Percentiles rank a stretch among this genome's conserved stretches.
These are phyloP conservation scores for Rhazya stricta DNA, from an alignment of 257 asterid genomes.

Conservation along the genomic window DNA sequence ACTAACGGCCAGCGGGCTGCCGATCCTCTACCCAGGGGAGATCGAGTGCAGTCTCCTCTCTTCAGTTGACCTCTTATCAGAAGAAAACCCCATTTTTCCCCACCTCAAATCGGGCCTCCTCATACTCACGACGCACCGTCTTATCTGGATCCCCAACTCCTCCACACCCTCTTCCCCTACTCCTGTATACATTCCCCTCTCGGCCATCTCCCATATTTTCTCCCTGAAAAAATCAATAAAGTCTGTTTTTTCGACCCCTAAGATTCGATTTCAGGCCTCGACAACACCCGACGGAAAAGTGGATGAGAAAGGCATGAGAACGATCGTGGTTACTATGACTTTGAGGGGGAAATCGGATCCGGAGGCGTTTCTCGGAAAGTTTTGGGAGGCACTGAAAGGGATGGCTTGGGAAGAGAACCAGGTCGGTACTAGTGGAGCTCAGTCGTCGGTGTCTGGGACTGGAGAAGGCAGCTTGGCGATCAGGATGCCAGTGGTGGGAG, in stretches of 20 bases:
- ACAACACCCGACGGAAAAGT: conserved; percentile 43
- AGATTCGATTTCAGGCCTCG: conserved; percentile 68
- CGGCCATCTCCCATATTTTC: conserved; percentile 51
- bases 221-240: conserved; percentile 58
- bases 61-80: conserved; percentile 66
- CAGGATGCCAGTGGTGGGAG: conserved; percentile 77
- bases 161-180: conserved; percentile 20
- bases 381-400: conserved; percentile 84
- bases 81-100: conserved; percentile 63
- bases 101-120: conserved; percentile 62
- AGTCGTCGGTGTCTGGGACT: conserved; percentile 24
- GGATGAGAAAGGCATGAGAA: conserved; percentile 36
- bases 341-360: conserved; percentile 66
- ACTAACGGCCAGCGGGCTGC: conserved; percentile 73
- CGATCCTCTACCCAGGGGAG: conserved; percentile 60
- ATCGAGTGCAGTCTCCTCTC: conserved; percentile 74
- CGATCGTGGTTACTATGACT: conserved; percentile 43
- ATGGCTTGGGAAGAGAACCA: conserved; percentile 58
- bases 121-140: conserved; percentile 82
- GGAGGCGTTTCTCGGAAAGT: conserved; percentile 66
- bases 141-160: conserved; percentile 59
- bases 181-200: conserved; percentile 49
- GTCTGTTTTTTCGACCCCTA: conserved; percentile 77
- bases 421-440: conserved; percentile 26
- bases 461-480: conserved; percentile 49